A percentile compares a stretch with the other conserved stretches of the same genome.
Evolutionary conservation across 2,329 filamentous ascomycete genomes (phyloP).

Genomic region (Cyphellophora attinorum): DNA sequence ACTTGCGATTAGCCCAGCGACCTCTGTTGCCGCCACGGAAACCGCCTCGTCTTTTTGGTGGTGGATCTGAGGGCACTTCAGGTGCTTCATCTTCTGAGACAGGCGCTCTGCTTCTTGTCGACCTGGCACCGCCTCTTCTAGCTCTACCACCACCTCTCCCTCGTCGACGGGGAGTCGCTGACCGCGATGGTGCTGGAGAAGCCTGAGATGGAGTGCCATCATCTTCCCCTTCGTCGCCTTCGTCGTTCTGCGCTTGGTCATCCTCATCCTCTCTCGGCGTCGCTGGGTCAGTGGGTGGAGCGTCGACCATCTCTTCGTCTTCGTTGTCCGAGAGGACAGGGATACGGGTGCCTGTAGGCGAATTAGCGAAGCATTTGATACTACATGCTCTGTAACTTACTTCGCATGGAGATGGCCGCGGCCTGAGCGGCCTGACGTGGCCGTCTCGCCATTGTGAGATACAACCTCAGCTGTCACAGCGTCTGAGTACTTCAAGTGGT

Average conservation of each 20-base stretch:
- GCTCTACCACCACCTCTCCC: slow-evolving; percentile 37
- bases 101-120: slow-evolving; percentile 74
- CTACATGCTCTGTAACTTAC: no score
- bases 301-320: slow-evolving; percentile 36
- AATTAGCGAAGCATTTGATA: no score
- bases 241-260: slow-evolving; percentile 20
- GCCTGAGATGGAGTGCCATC: slow-evolving; percentile 27
- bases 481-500: no score
- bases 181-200: slow-evolving; percentile 35
- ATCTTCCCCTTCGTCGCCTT: slow-evolving; percentile 36
- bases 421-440: slow-evolving; percentile 36
- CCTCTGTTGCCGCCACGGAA: slow-evolving; percentile 51
- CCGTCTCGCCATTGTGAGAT: slow-evolving; percentile 33
- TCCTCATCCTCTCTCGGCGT: slow-evolving; percentile 24
- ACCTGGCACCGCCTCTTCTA: slow-evolving; percentile 62
- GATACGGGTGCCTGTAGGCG: slow-evolving; percentile 29
- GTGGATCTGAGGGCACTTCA: slow-evolving; percentile 30
- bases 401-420: slow-evolving; percentile 36
- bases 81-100: slow-evolving; percentile 56
- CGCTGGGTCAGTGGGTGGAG: slow-evolving; percentile 22
- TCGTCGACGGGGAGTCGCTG: slow-evolving; percentile 42
- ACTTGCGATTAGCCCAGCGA: slow-evolving; percentile 64
- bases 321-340: slow-evolving; percentile 32
- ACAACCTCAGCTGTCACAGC: no score
- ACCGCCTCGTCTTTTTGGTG: slow-evolving; percentile 54